A percentile compares a stretch with the other conserved stretches of the same genome.
These are phyloP conservation scores for Colletotrichum caudatum DNA, from an alignment of 2,329 filamentous ascomycete genomes.

Conservation along the genomic window DNA sequence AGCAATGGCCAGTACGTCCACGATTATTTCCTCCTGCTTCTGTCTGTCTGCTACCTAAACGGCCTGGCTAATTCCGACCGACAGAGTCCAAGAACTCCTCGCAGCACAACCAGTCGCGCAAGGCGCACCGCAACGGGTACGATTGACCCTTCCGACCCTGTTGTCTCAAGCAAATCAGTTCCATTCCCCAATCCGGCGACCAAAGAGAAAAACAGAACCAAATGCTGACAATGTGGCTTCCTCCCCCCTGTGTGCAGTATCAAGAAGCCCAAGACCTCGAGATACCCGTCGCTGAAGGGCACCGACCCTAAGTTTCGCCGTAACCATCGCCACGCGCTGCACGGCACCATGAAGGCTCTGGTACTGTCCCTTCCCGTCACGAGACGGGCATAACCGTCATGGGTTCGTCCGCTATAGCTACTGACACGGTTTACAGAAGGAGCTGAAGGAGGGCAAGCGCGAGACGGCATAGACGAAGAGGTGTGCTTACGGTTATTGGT, in stretches of 20 bases:
- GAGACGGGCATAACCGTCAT: background rate
- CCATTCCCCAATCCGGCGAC: background rate
- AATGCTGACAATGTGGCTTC: slow-evolving; percentile 12
- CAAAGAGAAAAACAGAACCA: background rate
- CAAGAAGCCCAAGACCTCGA: slow-evolving; percentile 99
- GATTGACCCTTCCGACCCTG: slow-evolving; percentile 50
- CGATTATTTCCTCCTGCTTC: background rate
- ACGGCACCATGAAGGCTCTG: slow-evolving; percentile 98
- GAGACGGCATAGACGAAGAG: slow-evolving; percentile 75
- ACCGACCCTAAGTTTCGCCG: slow-evolving; percentile 99
- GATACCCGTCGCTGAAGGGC: slow-evolving; percentile 98
- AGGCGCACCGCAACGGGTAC: slow-evolving; percentile 99
- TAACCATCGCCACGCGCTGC: slow-evolving; percentile 99
- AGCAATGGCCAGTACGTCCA: slow-evolving; percentile 57
- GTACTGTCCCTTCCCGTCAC: slow-evolving; percentile 67
- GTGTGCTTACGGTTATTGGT: slow-evolving; percentile 29
- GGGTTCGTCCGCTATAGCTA: slow-evolving; percentile 13
- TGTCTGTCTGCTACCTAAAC: slow-evolving; percentile 45
- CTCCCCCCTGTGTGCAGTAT: slow-evolving; percentile 71
- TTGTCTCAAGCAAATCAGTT: background rate
- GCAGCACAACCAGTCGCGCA: slow-evolving; percentile 98
- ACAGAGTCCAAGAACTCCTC: slow-evolving; percentile 99
- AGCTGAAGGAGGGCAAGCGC: slow-evolving; percentile 95
- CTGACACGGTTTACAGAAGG: slow-evolving; percentile 77
- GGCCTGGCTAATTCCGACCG: slow-evolving; percentile 10